These are phyloP conservation scores for Petasospora fabianii DNA, from an alignment of 1,139 yeast species.

Conservation along the genomic window DNA sequence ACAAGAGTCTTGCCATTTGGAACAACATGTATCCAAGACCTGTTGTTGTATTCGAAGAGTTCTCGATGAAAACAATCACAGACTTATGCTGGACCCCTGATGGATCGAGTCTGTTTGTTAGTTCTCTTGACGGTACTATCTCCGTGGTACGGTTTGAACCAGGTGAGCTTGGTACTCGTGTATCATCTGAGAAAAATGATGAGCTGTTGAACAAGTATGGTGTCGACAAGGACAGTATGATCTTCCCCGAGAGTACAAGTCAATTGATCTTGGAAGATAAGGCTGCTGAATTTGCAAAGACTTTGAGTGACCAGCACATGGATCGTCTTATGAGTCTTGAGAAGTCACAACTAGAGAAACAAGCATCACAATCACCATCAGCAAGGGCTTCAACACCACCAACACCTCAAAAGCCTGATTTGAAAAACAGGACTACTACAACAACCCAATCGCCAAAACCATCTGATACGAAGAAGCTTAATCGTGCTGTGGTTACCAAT, in stretches of 20 bases:
- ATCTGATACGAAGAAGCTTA: constrained; percentile 27
- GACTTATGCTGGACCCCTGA: constrained; percentile 78
- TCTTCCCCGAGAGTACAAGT: constrained; percentile 81
- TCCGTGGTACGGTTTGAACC: constrained; percentile 64
- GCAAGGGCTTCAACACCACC: constrained; percentile 4
- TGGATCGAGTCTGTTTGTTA: constrained; percentile 66
- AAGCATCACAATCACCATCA: constrained; percentile 20
- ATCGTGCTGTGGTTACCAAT: constrained; percentile 32
- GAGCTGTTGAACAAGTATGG: constrained; percentile 79
- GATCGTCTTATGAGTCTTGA: constrained; percentile 37
- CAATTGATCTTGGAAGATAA: constrained; percentile 72
- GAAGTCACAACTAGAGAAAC: constrained; percentile 10
- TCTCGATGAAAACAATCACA: constrained; percentile 60
- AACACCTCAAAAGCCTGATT: constrained; percentile 4
- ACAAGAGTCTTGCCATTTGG: constrained; percentile 69
- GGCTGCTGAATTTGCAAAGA: constrained; percentile 36
- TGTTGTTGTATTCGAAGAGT: constrained; percentile 59
- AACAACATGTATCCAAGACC: constrained; percentile 60
- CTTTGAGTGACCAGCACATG: constrained; percentile 33
- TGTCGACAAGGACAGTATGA: constrained; percentile 77
- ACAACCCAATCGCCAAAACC: constrained; percentile 4
- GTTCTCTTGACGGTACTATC: constrained; percentile 85
- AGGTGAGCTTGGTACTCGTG: constrained; percentile 70
- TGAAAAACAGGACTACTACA: constrained; percentile 1
- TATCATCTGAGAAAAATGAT: constrained; percentile 63